Conservation (phyloP, 306 rosid genomes). For the Alnus glutinosa region DNA sequence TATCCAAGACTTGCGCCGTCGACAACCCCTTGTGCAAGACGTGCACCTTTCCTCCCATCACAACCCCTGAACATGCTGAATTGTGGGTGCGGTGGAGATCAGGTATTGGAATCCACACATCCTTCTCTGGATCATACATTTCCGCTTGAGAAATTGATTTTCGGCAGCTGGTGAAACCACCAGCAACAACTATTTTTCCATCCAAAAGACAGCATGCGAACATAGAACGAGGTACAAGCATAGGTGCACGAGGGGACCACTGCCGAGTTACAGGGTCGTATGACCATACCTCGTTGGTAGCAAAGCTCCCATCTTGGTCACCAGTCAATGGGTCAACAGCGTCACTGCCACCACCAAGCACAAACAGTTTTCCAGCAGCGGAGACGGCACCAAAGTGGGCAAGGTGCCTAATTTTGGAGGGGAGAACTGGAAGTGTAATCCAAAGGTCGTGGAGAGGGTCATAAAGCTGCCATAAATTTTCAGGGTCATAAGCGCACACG, state of each 20-base stretch:
- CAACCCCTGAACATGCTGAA: constrained; percentile 90
- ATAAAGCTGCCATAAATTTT: constrained; percentile 92
- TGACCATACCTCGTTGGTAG: constrained; percentile 97
- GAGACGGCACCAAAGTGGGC: constrained; percentile 90
- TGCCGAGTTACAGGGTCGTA: constrained; percentile 77
- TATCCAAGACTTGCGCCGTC: constrained; percentile 78
- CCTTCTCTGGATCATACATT: constrained; percentile 85
- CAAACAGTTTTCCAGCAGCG: constrained; percentile 82
- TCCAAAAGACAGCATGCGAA: constrained; percentile 94
- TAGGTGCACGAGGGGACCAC: constrained; percentile 78
- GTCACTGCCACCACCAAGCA: constrained; percentile 95
- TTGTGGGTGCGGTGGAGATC: constrained; percentile 87
- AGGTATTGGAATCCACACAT: constrained; percentile 77
- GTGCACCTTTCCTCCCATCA: constrained; percentile 75
- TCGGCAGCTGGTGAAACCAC: constrained; percentile 93
- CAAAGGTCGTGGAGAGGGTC: constrained; percentile 86
- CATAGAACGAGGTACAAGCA: constrained; percentile 95
- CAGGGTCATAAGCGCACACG: constrained; percentile 92
- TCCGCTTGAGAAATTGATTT: constrained; percentile 94
- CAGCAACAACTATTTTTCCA: constrained; percentile 91
- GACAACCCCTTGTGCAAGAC: constrained; percentile 95
- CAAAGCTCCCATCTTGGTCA: constrained; percentile 94
- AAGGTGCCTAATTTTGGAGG: constrained; percentile 86
- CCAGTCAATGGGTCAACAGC: constrained; percentile 95
- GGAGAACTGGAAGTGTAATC: constrained; percentile 94